These are phyloP conservation scores for Rosa persica DNA, from an alignment of 306 rosid species.

Conservation along the genomic window DNA sequence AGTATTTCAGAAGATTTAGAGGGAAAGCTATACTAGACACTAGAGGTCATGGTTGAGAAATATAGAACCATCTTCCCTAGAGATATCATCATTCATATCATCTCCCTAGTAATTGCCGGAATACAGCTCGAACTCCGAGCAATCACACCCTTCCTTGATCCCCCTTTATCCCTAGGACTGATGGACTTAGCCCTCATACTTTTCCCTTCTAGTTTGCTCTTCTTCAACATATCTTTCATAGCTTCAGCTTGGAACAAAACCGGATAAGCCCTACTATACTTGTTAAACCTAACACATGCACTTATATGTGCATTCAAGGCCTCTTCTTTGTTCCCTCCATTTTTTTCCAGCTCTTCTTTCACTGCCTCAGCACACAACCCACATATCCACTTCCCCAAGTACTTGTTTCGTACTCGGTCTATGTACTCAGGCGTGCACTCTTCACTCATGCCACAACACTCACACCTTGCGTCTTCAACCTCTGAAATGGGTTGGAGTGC, in stretches of 20 bases:
- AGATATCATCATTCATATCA: slow-evolving; percentile 17
- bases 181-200: slow-evolving; percentile 62
- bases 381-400: slow-evolving; percentile 72
- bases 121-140: slow-evolving; percentile 91
- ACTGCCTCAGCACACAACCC: slow-evolving; percentile 90
- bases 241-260: slow-evolving; percentile 87
- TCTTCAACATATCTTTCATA: slow-evolving; percentile 90
- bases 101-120: slow-evolving; percentile 72
- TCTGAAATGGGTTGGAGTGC: slow-evolving; percentile 65
- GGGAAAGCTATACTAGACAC: slow-evolving; percentile 3
- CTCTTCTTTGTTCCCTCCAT: slow-evolving; percentile 74
- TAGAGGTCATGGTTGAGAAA: slow-evolving; percentile 6
- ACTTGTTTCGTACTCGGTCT: slow-evolving; percentile 57
- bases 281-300: slow-evolving; percentile 87
- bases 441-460: slow-evolving; percentile 94
- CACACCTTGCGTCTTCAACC: slow-evolving; percentile 79
- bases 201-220: slow-evolving; percentile 56
- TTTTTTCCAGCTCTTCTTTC: slow-evolving; percentile 79
- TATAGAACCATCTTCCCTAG: slow-evolving; percentile 10
- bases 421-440: slow-evolving; percentile 92
- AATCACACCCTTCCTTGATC: slow-evolving; percentile 54
- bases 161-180: slow-evolving; percentile 71
- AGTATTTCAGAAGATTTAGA: slow-evolving; percentile 6
- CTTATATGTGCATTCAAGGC: slow-evolving; percentile 67
- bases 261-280: slow-evolving; percentile 76